phyloP scores from a whole-genome alignment of 768 basidiomycete genomes.

The Phaeotremella skinneri region DNA sequence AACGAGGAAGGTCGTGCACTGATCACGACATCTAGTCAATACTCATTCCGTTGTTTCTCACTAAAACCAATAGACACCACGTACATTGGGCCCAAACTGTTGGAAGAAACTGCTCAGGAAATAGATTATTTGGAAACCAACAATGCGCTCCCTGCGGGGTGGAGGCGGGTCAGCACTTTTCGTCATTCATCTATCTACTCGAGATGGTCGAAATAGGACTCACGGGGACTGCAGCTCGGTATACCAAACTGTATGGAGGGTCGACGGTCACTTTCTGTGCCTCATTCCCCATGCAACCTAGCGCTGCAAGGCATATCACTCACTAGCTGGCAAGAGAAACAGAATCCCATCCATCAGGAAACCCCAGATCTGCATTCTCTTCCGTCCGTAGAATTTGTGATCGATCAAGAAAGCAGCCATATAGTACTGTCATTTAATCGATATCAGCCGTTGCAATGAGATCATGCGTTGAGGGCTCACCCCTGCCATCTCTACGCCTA shows the following conservation, averaged over 20 bases:
- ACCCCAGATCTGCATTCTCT: constrained; percentile 52
- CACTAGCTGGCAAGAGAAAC: constrained; percentile 45
- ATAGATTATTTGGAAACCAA: constrained; percentile 54
- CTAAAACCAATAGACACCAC: too few species aligned
- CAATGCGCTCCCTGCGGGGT: constrained; percentile 35
- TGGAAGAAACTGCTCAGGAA: constrained; percentile 53
- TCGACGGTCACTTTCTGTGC: too few species aligned
- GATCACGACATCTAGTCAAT: constrained; percentile 19
- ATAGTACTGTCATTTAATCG: constrained; percentile 44
- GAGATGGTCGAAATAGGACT: too few species aligned
- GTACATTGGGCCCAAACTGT: constrained; percentile 47
- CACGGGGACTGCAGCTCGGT: constrained; percentile 32
- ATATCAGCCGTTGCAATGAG: background rate
- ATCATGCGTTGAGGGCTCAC: background rate
- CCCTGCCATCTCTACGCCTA: constrained; percentile 52
- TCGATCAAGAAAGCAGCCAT: constrained; percentile 53
- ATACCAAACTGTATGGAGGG: constrained; percentile 44
- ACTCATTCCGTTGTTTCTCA: background rate
- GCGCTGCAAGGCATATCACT: constrained; percentile 2
- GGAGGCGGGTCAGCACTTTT: background rate
- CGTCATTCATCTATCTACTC: background rate
- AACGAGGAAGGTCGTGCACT: constrained; percentile 53
- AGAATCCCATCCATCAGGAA: constrained; percentile 50
- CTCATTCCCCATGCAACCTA: too few species aligned
- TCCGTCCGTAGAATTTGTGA: constrained; percentile 53